These are phyloP conservation scores for Podila clonocystis DNA, from an alignment of 192 early-diverging fungal genomes.

Conservation along the genomic window DNA sequence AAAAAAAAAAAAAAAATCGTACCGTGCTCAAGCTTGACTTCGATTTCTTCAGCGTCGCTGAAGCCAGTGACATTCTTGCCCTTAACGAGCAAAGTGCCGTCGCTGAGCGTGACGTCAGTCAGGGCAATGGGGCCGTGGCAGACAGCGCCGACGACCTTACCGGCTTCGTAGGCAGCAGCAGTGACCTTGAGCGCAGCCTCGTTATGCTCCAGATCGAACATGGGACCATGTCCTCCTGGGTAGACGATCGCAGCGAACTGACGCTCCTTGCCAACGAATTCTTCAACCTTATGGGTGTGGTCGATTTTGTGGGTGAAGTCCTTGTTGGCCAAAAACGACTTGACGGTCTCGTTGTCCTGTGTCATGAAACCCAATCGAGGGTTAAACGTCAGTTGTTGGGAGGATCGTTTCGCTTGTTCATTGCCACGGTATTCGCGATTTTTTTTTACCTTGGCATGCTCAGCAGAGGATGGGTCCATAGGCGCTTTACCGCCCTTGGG, in stretches of 20 bases:
- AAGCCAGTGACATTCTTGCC: conserved; percentile 81
- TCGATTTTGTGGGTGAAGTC: conserved; percentile 39
- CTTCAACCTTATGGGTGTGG: conserved; percentile 55
- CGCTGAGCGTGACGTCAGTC: conserved; percentile 64
- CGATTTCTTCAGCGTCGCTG: conserved; percentile 72
- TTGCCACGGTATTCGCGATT: background rate
- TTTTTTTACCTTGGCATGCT: conserved; percentile 50
- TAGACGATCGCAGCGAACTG: conserved; percentile 62
- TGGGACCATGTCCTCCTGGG: conserved; percentile 68
- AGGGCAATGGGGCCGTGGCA: conserved; percentile 79
- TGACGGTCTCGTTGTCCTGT: conserved; percentile 45
- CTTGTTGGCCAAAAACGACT: conserved; percentile 51
- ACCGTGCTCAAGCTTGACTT: conserved; percentile 48
- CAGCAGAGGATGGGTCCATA: conserved; percentile 58
- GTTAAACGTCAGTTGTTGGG: background rate
- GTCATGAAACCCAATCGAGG: too few relatives aligned
- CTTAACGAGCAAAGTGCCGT: conserved; percentile 67
- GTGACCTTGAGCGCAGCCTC: conserved; percentile 52
- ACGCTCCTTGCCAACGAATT: conserved; percentile 41
- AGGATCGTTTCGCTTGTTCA: background rate
- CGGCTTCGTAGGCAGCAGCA: conserved; percentile 56
- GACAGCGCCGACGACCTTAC: conserved; percentile 59
- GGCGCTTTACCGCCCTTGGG: conserved; percentile 66
- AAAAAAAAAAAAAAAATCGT: background rate
- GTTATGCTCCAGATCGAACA: conserved; percentile 63